These are phyloP conservation scores for Aaosphaeria arxii DNA, from an alignment of 2,329 filamentous ascomycete species.

Conservation along the genomic window DNA sequence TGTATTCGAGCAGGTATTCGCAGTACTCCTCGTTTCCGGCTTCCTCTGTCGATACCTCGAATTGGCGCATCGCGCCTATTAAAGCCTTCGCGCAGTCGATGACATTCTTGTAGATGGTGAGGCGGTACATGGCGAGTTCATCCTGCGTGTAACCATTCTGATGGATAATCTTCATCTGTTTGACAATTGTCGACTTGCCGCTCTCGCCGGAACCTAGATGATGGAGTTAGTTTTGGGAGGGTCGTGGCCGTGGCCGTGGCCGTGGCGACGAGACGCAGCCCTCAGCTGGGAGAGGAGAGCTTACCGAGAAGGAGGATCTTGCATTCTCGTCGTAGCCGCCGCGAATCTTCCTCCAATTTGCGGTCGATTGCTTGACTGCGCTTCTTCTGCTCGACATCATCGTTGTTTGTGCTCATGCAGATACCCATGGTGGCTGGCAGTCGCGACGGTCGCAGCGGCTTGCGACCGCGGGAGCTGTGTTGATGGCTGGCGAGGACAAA, in stretches of 20 bases:
- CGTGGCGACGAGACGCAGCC: not conserved
- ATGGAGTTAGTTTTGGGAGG: constrained; percentile 20
- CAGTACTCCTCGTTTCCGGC: constrained; percentile 70
- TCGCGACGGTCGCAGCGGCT: constrained; percentile 16
- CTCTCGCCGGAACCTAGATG: constrained; percentile 87
- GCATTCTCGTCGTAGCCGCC: constrained; percentile 92
- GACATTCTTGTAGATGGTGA: constrained; percentile 97
- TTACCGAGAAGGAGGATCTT: constrained; percentile 94
- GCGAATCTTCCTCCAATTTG: constrained; percentile 89
- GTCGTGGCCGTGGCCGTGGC: not conserved
- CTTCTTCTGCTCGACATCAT: constrained; percentile 91
- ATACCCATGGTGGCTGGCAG: constrained; percentile 68
- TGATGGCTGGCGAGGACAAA: constrained; percentile 16
- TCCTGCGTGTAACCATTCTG: constrained; percentile 95
- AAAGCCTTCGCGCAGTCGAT: constrained; percentile 95
- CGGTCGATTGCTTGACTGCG: constrained; percentile 94
- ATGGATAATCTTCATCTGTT: constrained; percentile 99
- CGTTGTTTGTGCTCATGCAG: constrained; percentile 86
- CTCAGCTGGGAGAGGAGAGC: constrained; percentile 24
- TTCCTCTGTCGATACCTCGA: constrained; percentile 75
- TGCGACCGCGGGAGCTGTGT: constrained; percentile 20
- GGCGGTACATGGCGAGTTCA: constrained; percentile 87
- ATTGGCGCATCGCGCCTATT: constrained; percentile 87
- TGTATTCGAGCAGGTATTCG: constrained; percentile 81
- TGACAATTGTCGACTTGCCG: constrained; percentile 98